phyloP scores from a whole-genome alignment of 257 asterid species.

The Mitragyna speciosa region DNA sequence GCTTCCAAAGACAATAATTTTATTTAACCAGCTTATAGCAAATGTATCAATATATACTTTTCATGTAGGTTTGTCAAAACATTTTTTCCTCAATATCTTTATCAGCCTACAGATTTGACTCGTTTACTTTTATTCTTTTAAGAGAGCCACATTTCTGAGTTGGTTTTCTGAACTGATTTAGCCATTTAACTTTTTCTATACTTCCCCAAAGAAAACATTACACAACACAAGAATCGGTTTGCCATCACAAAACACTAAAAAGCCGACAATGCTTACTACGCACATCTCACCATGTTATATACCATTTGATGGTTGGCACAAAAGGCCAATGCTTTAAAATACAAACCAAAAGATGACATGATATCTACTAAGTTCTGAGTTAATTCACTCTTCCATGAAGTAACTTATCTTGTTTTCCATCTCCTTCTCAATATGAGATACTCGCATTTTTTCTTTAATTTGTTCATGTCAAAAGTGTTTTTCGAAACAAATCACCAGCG shows the following conservation, averaged over 20 bases:
- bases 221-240: background rate
- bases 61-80: background rate
- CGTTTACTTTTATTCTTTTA: background rate
- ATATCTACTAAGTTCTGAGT: background rate
- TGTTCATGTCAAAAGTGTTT: background rate
- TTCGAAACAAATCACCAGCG: no score
- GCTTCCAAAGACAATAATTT: no score
- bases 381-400: background rate
- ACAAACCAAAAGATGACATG: background rate
- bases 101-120: background rate
- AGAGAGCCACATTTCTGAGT: background rate
- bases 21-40: no score
- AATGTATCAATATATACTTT: no score
- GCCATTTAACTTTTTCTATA: background rate
- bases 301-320: background rate
- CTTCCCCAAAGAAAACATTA: background rate
- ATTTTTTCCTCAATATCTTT: background rate
- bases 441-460: background rate
- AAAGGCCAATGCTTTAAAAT: background rate
- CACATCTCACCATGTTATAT: no score
- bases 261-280: background rate
- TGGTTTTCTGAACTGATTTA: background rate
- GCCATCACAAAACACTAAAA: background rate
- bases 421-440: background rate
- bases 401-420: background rate